phyloP scores from a whole-genome alignment of 139 green algal genomes.

The Edaphochlamys debaryana region DNA sequence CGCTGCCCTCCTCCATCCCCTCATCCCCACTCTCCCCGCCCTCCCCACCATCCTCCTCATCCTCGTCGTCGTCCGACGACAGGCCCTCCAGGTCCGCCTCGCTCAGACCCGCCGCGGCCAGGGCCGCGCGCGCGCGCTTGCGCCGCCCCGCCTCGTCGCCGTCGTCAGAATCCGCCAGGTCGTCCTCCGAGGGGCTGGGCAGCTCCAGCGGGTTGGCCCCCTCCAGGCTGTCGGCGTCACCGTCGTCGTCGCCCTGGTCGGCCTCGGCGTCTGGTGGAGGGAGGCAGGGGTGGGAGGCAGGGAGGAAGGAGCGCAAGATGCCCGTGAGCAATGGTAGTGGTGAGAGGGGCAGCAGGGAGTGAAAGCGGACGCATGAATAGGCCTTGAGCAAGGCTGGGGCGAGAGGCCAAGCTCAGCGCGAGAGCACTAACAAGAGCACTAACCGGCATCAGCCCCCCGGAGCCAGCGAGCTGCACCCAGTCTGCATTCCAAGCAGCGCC shows the following conservation, averaged over 20 bases:
- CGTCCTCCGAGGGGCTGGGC: conserved; percentile 10
- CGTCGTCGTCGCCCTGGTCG: not conserved
- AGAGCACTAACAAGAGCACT: no score
- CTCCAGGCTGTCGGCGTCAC: not conserved
- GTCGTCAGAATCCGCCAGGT: conserved; percentile 30
- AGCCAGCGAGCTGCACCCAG: no score
- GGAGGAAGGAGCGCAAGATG: not conserved
- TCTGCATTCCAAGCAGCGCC: no score
- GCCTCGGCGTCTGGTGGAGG: not conserved
- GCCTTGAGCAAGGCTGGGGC: no score
- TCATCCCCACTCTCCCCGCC: not conserved
- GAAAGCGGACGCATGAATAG: no score
- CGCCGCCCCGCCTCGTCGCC: not conserved
- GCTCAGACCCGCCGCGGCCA: conserved; percentile 1
- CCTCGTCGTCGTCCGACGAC: conserved; percentile 27
- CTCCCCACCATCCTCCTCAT: not conserved
- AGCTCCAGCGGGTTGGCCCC: conserved; percentile 26
- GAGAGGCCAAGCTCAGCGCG: no score
- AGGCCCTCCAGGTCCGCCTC: not conserved
- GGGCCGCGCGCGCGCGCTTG: conserved; percentile 9
- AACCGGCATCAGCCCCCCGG: no score
- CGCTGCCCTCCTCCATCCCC: not conserved
- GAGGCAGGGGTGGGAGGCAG: not conserved
- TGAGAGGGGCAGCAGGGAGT: no score
- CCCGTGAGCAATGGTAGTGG: no score